These are phyloP conservation scores for Chlorella sorokiniana DNA, from an alignment of 139 green algal species.

Conservation along the genomic window DNA sequence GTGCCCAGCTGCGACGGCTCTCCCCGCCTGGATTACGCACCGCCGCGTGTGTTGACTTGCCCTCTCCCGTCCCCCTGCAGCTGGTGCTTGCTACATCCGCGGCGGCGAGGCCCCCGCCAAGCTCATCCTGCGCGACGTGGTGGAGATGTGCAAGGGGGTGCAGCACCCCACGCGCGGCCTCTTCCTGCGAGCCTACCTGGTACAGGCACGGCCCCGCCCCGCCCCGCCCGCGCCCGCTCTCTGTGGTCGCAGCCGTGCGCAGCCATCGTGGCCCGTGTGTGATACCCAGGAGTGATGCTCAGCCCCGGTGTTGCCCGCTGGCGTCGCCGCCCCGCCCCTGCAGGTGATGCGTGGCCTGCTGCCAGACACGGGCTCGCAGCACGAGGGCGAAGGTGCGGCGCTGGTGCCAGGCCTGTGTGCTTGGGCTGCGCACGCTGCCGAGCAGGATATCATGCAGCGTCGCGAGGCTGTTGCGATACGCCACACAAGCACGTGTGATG, in stretches of 20 bases:
- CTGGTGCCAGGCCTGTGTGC: neutral
- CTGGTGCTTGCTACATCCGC: constrained; percentile 26
- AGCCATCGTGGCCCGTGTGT: no score
- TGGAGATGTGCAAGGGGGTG: constrained; percentile 96
- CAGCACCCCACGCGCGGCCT: constrained; percentile 97
- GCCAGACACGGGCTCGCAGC: constrained; percentile 72
- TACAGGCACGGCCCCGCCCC: constrained; percentile 54
- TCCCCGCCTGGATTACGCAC: constrained; percentile 47
- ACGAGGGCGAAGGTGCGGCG: constrained; percentile 62
- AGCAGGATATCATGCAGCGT: no score
- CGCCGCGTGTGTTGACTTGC: neutral
- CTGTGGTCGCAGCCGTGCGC: no score
- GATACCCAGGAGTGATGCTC: no score
- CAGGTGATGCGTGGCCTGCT: constrained; percentile 64
- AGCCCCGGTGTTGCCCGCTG: neutral
- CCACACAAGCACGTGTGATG: no score
- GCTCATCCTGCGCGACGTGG: constrained; percentile 90
- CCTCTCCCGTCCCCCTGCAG: neutral
- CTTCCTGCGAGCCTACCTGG: constrained; percentile 94
- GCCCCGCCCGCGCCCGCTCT: no score
- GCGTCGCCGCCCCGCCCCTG: neutral
- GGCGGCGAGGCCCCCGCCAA: constrained; percentile 24
- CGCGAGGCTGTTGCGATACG: no score
- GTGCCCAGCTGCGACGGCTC: no score
- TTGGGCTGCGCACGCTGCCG: neutral